These are phyloP conservation scores for Dendrobium nobile DNA, from an alignment of 106 monocot genomes.

Conservation along the genomic window DNA sequence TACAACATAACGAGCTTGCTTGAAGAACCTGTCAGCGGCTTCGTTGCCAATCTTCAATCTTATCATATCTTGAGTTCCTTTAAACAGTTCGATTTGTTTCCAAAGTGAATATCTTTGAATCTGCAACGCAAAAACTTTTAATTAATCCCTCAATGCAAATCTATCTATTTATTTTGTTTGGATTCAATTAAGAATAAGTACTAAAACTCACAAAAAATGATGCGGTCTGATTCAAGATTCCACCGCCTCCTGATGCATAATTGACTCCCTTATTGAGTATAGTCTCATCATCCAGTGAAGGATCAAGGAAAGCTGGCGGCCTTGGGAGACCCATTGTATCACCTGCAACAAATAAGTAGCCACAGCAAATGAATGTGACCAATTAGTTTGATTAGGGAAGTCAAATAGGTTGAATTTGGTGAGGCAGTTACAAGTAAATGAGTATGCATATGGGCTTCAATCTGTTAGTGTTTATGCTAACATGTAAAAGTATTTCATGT, in stretches of 20 bases:
- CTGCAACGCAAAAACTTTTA: constrained; percentile 20
- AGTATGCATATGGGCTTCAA: too few species aligned
- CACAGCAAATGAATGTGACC: too few species aligned
- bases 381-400: not conserved
- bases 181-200: not conserved
- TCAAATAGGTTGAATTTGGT: too few species aligned
- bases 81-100: constrained; percentile 88
- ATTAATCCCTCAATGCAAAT: not conserved
- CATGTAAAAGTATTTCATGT: too few species aligned
- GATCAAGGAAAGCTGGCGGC: constrained; percentile 69
- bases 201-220: constrained; percentile 45
- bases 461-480: too few species aligned
- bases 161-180: not conserved
- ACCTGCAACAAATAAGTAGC: constrained; percentile 21
- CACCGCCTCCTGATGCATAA: constrained; percentile 87
- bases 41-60: constrained; percentile 52
- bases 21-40: constrained; percentile 53
- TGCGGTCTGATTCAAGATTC: constrained; percentile 79
- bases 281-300: constrained; percentile 37
- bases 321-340: constrained; percentile 66
- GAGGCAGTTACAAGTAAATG: too few species aligned
- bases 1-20: constrained; percentile 51
- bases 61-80: constrained; percentile 73
- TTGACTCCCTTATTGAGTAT: constrained; percentile 64
- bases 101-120: constrained; percentile 83